A percentile compares a stretch with the other conserved stretches of the same genome.
phyloP scores from a whole-genome alignment of 805 yeast genomes.

The Ogataea methanolica region DNA sequence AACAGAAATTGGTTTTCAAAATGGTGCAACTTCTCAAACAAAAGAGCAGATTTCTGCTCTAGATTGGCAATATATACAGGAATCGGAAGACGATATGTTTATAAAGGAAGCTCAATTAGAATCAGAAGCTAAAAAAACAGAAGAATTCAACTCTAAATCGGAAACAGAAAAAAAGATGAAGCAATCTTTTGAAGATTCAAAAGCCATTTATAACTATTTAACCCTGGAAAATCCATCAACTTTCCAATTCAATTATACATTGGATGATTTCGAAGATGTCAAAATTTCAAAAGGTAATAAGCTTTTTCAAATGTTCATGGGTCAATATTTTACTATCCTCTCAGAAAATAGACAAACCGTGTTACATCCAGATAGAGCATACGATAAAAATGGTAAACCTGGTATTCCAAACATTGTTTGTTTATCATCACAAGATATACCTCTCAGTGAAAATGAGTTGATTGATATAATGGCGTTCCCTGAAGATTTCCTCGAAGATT shows the following conservation, averaged over 20 bases:
- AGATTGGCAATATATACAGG: background rate
- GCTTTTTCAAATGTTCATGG: conserved; percentile 8
- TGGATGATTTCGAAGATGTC: background rate
- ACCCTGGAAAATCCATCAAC: background rate
- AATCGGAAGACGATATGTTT: background rate
- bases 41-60: background rate
- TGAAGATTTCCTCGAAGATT: conserved; percentile 34
- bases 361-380: conserved; percentile 16
- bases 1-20: no score
- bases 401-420: conserved; percentile 16
- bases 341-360: conserved; percentile 5
- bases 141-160: background rate
- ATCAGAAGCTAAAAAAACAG: background rate
- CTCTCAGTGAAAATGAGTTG: conserved; percentile 4
- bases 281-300: conserved; percentile 1
- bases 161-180: background rate
- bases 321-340: conserved; percentile 8
- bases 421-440: conserved; percentile 11
- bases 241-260: background rate
- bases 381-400: conserved; percentile 16
- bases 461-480: conserved; percentile 6
- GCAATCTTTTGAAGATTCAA: background rate
- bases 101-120: background rate
- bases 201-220: background rate
- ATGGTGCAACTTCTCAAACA: background rate